Base-by-base conservation (phyloP, 805 yeast genomes). In the Metschnikowia lunata region DNA sequence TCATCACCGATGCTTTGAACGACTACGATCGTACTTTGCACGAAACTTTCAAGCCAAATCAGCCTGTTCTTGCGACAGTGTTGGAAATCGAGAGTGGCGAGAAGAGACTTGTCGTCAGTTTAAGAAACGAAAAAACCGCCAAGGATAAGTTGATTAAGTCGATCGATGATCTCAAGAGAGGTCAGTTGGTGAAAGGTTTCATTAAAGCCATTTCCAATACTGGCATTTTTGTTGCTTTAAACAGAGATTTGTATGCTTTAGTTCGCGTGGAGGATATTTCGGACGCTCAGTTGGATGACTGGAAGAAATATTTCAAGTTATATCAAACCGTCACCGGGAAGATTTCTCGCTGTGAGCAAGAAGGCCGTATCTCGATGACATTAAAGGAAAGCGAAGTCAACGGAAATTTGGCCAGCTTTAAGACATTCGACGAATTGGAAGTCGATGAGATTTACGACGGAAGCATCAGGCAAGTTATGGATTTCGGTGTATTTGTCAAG, bases 401-500 rank as follows among this genome's bases (percentile, higher is more conserved):
- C 44, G 96, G 96, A 36, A 82, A 81, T 18, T 61, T 79, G 47
- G 71, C 76, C 45, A 60, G 74, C 28, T 62, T 80, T 57, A 85
- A 83, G 61, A 69, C 70, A 42, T 82, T 84, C 52, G 82, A 76
- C 36, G 93, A 86, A 45, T 71, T 91, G 43, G 66, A 78, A 45
- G 80, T 74, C 40, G 95, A 86, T 43, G 86, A 83, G 26, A 67
- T 83, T 28, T 79, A 71, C 54, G 91, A 85, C 58, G 99, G 97
- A 60, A 67, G 82, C 3, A 83, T 91, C 36, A 82, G 79, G 60
- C 78, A 78, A 48, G 86, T 83, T 23, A 82, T 89, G 30, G 95
- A 87, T 37, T 91, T 83, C 60, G 99, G 99, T 69, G 96, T 88
- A 3, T 91, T 91, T 59, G 85, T 91, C 40, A 82, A 79, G 50